A percentile compares a stretch with the other conserved stretches of the same genome.
Evolutionary conservation across 768 basidiomycete species (phyloP).

Genomic region (Suillus plorans): DNA sequence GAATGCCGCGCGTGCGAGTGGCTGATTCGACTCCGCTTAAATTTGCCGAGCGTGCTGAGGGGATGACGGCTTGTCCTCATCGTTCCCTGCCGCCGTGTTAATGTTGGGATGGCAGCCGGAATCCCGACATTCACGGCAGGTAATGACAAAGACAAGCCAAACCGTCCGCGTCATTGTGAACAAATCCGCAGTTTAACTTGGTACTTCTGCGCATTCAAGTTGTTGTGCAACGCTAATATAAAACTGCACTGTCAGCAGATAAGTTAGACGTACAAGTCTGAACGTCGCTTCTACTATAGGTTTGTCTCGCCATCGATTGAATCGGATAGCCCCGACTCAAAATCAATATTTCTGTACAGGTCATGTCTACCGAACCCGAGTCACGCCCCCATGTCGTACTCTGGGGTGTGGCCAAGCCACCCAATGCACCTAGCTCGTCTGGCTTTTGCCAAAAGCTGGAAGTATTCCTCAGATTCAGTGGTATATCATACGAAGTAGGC

Average conservation of each 20-base stretch:
- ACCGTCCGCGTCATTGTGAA: not conserved
- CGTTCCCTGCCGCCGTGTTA: too few species aligned
- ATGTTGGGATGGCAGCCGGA: too few species aligned
- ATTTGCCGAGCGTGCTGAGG: too few species aligned
- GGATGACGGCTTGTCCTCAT: too few species aligned
- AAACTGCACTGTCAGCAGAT: not conserved
- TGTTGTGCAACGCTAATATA: not conserved
- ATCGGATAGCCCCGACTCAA: not conserved
- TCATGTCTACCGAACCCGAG: not conserved
- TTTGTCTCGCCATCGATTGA: not conserved
- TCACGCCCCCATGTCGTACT: constrained; percentile 22
- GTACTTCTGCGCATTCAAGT: not conserved
- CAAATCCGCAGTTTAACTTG: not conserved
- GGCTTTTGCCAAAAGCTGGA: constrained; percentile 37
- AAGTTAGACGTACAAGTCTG: not conserved
- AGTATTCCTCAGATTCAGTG: constrained; percentile 27
- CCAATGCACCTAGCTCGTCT: constrained; percentile 23
- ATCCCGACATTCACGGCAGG: too few species aligned
- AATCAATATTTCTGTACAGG: not conserved
- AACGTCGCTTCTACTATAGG: not conserved
- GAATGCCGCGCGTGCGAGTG: too few species aligned
- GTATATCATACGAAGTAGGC: constrained; percentile 27
- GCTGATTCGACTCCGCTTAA: too few species aligned
- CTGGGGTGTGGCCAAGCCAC: constrained; percentile 23
- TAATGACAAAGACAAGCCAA: too few species aligned